Conservation (phyloP, 352 stramenopile genomes). For the Phytophthora constricta region DNA sequence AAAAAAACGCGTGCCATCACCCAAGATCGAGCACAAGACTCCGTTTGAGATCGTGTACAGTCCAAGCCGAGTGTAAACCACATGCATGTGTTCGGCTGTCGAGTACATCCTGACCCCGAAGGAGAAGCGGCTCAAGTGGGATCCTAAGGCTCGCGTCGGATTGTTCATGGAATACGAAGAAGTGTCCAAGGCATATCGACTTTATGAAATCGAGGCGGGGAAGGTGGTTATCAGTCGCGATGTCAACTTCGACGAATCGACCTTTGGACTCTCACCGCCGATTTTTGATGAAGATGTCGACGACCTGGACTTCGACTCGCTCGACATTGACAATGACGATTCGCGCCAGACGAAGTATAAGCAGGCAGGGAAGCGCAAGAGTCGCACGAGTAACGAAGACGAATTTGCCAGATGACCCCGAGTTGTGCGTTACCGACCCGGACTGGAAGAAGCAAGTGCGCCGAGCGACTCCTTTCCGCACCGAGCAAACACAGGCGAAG, state of each 20-base stretch:
- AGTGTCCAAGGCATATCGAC: conserved; percentile 22
- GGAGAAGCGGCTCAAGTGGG: conserved; percentile 23
- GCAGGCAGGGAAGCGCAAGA: neutral
- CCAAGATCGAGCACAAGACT: conserved; percentile 2
- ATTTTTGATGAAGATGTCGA: neutral
- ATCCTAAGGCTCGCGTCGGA: conserved; percentile 18
- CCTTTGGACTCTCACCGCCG: neutral
- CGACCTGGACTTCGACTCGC: neutral
- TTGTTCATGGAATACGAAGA: conserved; percentile 29
- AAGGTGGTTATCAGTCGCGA: conserved; percentile 21
- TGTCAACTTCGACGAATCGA: conserved; percentile 19
- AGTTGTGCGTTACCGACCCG: neutral
- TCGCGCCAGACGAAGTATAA: neutral
- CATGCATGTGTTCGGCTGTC: conserved; percentile 9
- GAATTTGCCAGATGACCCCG: neutral
- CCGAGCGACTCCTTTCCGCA: neutral
- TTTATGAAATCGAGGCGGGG: conserved; percentile 23
- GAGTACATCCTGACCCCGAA: conserved; percentile 7
- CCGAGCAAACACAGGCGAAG: neutral
- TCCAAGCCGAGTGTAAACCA: conserved; percentile 7
- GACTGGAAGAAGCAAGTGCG: conserved; percentile 15
- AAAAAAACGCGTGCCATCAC: too few relatives aligned
- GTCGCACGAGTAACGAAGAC: too few relatives aligned
- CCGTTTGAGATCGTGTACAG: neutral
- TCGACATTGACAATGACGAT: neutral